A percentile compares a stretch with the other conserved stretches of the same genome.
These are phyloP conservation scores for Malus domestica DNA, from an alignment of 306 rosid genomes.

Conservation along the genomic window DNA sequence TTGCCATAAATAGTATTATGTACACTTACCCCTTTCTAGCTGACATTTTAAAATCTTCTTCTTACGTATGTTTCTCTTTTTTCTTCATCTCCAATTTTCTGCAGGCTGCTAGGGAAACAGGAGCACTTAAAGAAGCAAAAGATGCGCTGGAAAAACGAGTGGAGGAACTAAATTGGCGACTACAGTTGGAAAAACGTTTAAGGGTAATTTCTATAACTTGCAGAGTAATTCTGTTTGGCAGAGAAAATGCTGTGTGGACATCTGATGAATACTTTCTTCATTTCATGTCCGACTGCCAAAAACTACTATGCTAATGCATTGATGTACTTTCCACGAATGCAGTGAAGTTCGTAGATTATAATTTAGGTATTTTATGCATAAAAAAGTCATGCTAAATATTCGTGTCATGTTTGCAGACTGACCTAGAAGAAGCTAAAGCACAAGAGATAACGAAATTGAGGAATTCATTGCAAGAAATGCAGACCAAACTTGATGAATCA, in stretches of 20 bases:
- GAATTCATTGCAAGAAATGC: constrained; percentile 61
- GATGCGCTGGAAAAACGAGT: constrained; percentile 74
- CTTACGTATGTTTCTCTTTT: constrained; percentile 6
- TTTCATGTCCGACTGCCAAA: not conserved
- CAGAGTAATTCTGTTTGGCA: constrained; percentile 11
- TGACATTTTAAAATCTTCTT: not conserved
- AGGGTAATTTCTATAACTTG: constrained; percentile 47
- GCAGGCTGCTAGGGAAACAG: constrained; percentile 85
- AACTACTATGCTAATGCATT: not conserved
- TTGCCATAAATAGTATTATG: not conserved
- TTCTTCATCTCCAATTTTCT: constrained; percentile 15
- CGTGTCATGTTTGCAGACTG: constrained; percentile 53
- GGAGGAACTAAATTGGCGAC: constrained; percentile 88
- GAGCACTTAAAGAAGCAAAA: constrained; percentile 85
- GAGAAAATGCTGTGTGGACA: constrained; percentile 4
- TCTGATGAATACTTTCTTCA: constrained; percentile 11
- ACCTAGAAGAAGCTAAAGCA: constrained; percentile 75
- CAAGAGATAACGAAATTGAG: constrained; percentile 73
- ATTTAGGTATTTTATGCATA: not conserved
- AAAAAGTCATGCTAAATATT: constrained; percentile 6
- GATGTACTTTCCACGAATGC: not conserved
- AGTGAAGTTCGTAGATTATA: not conserved
- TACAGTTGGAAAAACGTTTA: constrained; percentile 78
- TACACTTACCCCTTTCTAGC: not conserved
- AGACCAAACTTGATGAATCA: constrained; percentile 56